These are phyloP conservation scores for Sclerotinia sclerotiorum DNA, from an alignment of 2,329 filamentous ascomycete genomes.

Conservation along the genomic window DNA sequence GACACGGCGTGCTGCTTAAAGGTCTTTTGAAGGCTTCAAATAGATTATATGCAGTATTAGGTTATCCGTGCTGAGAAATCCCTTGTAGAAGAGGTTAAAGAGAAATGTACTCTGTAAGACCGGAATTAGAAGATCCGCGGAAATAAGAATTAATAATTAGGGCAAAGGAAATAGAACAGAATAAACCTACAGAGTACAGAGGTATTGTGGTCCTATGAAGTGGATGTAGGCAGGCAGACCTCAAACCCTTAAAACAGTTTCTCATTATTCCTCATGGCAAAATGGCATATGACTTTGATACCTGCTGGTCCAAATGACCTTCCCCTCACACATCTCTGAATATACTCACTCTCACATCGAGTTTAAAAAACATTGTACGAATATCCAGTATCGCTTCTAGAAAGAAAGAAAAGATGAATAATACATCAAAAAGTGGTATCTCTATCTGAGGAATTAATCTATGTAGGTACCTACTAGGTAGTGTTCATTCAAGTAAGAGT, in stretches of 20 bases:
- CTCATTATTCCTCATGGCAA: background rate
- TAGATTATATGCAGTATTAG: background rate
- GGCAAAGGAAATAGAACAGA: background rate
- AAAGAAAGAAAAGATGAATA: background rate
- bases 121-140: background rate
- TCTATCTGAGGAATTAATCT: background rate
- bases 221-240: background rate
- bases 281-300: background rate
- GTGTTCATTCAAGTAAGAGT: background rate
- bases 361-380: background rate
- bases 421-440: background rate
- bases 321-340: background rate
- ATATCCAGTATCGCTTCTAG: background rate
- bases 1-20: constrained; percentile 5
- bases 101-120: background rate
- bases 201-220: background rate
- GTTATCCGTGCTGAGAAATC: background rate
- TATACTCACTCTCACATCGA: background rate
- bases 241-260: background rate
- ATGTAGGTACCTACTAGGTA: no score
- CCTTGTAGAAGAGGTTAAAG: background rate
- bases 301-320: background rate
- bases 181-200: background rate
- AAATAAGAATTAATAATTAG: no score
- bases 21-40: background rate